Conservation (phyloP, 2,329 filamentous ascomycete species). For the Sporothrix euskadiensis region DNA sequence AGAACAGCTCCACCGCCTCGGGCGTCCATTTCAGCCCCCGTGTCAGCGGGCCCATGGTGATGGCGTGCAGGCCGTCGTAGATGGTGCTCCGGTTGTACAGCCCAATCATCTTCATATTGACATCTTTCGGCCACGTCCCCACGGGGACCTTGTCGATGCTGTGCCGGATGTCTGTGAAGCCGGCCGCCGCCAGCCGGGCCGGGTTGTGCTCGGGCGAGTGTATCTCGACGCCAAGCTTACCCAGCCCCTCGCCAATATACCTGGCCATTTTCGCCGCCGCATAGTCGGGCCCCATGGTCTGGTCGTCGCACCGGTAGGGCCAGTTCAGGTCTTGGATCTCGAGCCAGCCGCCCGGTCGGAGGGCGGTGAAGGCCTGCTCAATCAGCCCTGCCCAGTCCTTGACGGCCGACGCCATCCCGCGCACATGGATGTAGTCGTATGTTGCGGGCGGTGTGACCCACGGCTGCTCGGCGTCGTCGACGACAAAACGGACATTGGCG, state of each 20-base stretch:
- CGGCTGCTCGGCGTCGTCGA: slow-evolving; percentile 49
- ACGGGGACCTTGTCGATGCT: slow-evolving; percentile 39
- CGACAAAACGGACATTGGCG: slow-evolving; percentile 31
- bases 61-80: slow-evolving; percentile 35
- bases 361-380: slow-evolving; percentile 35
- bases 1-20: slow-evolving; percentile 35
- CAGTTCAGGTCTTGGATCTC: slow-evolving; percentile 42
- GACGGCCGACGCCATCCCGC: slow-evolving; percentile 56
- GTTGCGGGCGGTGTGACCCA: slow-evolving; percentile 51
- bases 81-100: slow-evolving; percentile 36
- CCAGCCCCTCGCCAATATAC: slow-evolving; percentile 27
- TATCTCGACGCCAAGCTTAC: slow-evolving; percentile 36
- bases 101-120: slow-evolving; percentile 35
- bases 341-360: slow-evolving; percentile 47
- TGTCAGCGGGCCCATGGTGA: slow-evolving; percentile 36
- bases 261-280: slow-evolving; percentile 35
- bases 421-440: slow-evolving; percentile 61
- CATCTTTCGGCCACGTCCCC: slow-evolving; percentile 39
- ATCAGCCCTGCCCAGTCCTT: slow-evolving; percentile 47
- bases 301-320: slow-evolving; percentile 35
- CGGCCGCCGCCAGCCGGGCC: slow-evolving; percentile 38
- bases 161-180: slow-evolving; percentile 41
- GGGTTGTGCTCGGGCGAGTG: slow-evolving; percentile 35
- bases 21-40: slow-evolving; percentile 35
- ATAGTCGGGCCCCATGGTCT: slow-evolving; percentile 38